Evolutionary conservation across 2,329 filamentous ascomycete species (phyloP).

Genomic region (Ophiocordyceps polyrhachis-furcata): DNA sequence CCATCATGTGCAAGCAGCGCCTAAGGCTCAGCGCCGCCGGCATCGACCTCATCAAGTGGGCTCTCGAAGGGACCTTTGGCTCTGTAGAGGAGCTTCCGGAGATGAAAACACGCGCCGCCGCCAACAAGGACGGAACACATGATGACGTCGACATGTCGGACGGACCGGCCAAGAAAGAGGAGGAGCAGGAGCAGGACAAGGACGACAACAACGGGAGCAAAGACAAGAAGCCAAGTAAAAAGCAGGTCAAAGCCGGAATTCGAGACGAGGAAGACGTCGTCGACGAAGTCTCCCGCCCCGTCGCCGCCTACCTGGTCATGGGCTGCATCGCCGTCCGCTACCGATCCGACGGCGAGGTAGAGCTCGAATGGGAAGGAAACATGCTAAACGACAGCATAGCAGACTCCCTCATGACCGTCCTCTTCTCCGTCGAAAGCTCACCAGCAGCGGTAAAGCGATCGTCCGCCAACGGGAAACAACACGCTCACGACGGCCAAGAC

Average conservation of each 20-base stretch:
- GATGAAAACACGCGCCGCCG: constrained; percentile 19
- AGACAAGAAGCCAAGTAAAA: constrained; percentile 35
- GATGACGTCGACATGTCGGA: constrained; percentile 15
- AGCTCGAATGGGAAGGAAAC: constrained; percentile 95
- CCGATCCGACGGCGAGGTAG: constrained; percentile 57
- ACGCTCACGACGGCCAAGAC: constrained; percentile 14
- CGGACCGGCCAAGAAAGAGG: constrained; percentile 11
- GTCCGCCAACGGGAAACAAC: constrained; percentile 11
- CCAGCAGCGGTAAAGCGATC: constrained; percentile 78
- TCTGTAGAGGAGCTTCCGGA: constrained; percentile 53
- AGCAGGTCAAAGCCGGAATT: constrained; percentile 6
- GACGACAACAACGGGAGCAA: constrained; percentile 36
- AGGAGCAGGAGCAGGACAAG: constrained; percentile 7
- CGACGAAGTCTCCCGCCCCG: constrained; percentile 38
- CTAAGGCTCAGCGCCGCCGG: constrained; percentile 76
- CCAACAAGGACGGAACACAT: constrained; percentile 5
- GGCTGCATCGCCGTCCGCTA: constrained; percentile 75
- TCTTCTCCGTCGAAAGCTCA: constrained; percentile 82
- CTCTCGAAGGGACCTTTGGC: constrained; percentile 84
- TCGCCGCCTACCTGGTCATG: constrained; percentile 58
- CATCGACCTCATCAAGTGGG: constrained; percentile 83
- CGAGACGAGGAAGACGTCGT: constrained; percentile 36
- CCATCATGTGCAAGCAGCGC: constrained; percentile 80
- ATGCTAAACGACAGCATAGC: constrained; percentile 95
- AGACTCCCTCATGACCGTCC: constrained; percentile 86